Base-by-base conservation (phyloP, 768 basidiomycete species). In the Glaciozyma martinii region DNA sequence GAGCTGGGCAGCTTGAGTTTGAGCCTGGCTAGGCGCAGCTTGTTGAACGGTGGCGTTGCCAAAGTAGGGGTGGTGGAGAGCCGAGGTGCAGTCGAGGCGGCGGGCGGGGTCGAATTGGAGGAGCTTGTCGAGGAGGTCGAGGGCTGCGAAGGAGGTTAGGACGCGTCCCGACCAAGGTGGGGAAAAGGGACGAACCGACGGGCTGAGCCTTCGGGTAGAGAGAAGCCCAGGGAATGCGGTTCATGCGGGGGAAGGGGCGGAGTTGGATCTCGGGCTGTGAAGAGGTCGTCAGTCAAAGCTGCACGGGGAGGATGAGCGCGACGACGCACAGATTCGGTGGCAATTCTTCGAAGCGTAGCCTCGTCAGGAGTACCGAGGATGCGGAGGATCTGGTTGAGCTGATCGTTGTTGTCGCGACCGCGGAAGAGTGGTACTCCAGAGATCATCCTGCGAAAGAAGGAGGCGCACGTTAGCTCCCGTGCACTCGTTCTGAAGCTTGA, bases 301-400 rank as follows among this genome's bases (percentile, higher is more conserved):
- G 29, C 42, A 43, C 42, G 8, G 27, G 56, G 25, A 23, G 10
- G 19, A 30, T 19, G 44, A 27, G 16, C 15, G 32, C 23, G 47
- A 56, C 30, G 19, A 71, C 61, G 13, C n/a, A 73, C 65, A 59
- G 90, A 89, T 77, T 99, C 92, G 52, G 84, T 85, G 50, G 83
- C 82, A 77, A 98, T 93, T 77, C 95, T 90, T 68, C 86, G 82
- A 57, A 98, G 81, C 30, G 88, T 86, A 23, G 85, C 82, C 57
- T 97, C 90, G 63, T 88, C 86, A 3, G 95, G 95, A 0, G 94
- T 98, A 19, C 95, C 95, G 65, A 98, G 84, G 56, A 98, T 89
- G 73, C 92, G 83, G 86, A 98, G 93, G 75, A 99, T 99, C 73
- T 94, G 91, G 53, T 91, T 81, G n/a, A 99, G 80, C 75, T 99